Conservation (phyloP, 2,329 filamentous ascomycete species). For the Ilyonectria robusta region DNA sequence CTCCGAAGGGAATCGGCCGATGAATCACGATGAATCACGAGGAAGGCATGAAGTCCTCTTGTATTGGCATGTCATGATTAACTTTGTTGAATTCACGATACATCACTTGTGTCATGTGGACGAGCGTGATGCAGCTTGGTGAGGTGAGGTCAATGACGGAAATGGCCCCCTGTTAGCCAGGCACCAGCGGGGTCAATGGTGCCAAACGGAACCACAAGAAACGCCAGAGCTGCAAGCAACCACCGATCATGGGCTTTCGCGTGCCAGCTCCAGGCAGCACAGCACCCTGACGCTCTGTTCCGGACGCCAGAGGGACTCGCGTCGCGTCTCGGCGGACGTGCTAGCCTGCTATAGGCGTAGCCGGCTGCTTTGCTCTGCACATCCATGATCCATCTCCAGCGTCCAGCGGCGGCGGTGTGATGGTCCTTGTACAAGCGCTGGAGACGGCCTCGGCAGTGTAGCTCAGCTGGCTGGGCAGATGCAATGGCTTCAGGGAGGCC, state of each 20-base stretch:
- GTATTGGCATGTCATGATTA: constrained; percentile 2
- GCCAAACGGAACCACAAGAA: neutral
- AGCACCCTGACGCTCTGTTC: constrained; percentile 24
- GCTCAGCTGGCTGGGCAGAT: constrained; percentile 24
- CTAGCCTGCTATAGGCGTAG: constrained; percentile 6
- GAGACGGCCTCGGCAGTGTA: constrained; percentile 19
- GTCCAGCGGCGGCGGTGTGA: constrained; percentile 6
- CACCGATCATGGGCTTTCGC: constrained; percentile 45
- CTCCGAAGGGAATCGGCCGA: constrained; percentile 25
- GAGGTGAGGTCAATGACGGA: neutral
- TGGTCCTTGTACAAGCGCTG: neutral
- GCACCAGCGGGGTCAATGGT: constrained; percentile 41
- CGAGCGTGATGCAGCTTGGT: constrained; percentile 27
- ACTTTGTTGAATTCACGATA: constrained; percentile 35
- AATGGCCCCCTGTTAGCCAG: constrained; percentile 29
- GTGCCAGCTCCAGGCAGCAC: constrained; percentile 44
- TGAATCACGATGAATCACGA: constrained; percentile 21
- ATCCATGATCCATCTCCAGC: neutral
- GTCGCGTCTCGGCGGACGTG: constrained; percentile 13
- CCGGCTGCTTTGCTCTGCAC: neutral
- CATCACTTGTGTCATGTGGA: constrained; percentile 22
- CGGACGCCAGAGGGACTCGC: constrained; percentile 12
- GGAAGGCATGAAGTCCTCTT: constrained; percentile 9
- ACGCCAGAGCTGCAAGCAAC: constrained; percentile 5
- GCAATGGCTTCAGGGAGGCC: constrained; percentile 31